Conservation (phyloP, 2,329 filamentous ascomycete species). For the Exophiala aquamarina region DNA sequence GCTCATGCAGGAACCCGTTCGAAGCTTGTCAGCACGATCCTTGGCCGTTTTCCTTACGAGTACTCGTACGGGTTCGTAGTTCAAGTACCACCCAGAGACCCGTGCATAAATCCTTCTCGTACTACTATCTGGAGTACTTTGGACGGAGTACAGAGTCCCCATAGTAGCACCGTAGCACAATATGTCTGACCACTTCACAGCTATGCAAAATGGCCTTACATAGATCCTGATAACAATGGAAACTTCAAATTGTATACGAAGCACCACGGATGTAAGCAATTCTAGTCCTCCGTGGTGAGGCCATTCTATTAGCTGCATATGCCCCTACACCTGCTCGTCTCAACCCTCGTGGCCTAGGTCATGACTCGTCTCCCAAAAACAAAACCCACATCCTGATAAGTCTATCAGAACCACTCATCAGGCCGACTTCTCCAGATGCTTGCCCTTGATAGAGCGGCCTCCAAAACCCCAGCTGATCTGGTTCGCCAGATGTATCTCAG, state of each 20-base stretch:
- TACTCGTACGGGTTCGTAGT: background rate
- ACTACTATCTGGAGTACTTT: too few species aligned
- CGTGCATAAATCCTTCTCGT: background rate
- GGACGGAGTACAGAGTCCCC: too few species aligned
- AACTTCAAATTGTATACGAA: background rate
- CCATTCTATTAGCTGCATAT: background rate
- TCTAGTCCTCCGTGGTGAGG: too few species aligned
- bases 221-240: background rate
- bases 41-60: background rate
- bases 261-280: background rate
- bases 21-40: background rate
- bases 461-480: constrained; percentile 48
- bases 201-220: too few species aligned
- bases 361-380: background rate
- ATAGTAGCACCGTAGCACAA: too few species aligned
- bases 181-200: too few species aligned
- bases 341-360: background rate
- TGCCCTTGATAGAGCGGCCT: constrained; percentile 14
- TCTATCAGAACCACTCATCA: background rate
- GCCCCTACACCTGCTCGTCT: background rate
- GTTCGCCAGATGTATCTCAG: constrained; percentile 69
- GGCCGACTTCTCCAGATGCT: background rate
- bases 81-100: background rate
- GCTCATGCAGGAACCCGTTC: constrained; percentile 21
- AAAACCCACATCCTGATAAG: background rate